phyloP scores from a whole-genome alignment of 1,284 basidiomycete species.

The Microbotryomycetes sp. region DNA sequence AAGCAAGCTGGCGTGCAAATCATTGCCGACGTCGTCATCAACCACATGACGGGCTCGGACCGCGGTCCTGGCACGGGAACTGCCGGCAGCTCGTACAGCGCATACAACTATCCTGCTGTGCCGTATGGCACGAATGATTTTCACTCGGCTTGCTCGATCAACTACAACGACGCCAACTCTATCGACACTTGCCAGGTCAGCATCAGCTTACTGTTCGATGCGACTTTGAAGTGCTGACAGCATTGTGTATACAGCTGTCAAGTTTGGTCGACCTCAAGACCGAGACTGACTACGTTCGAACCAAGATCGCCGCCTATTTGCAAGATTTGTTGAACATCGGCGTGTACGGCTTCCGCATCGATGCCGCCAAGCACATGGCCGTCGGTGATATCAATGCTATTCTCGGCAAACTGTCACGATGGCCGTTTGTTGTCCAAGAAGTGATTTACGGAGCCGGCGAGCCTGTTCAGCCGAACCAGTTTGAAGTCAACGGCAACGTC shows the following conservation, averaged over 20 bases:
- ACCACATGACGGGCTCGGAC: conserved; percentile 53
- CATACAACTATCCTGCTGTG: conserved; percentile 11
- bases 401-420: not conserved
- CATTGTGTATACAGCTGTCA: not conserved
- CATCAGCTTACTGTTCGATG: too few species aligned
- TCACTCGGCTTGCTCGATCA: conserved; percentile 5
- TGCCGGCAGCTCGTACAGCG: conserved; percentile 1
- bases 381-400: conserved; percentile 45
- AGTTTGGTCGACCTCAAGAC: conserved; percentile 37
- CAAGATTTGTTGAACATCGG: conserved; percentile 51
- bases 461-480: conserved; percentile 26
- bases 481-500: not conserved
- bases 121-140: conserved; percentile 1
- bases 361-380: conserved; percentile 52
- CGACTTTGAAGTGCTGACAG: too few species aligned
- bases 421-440: not conserved
- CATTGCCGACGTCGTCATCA: conserved; percentile 52
- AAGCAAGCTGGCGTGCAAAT: conserved; percentile 29
- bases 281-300: conserved; percentile 52
- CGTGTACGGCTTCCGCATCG: conserved; percentile 57
- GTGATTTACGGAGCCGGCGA: conserved; percentile 29
- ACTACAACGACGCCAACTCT: not conserved
- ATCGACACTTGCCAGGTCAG: not conserved
- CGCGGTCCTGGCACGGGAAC: not conserved
- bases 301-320: conserved; percentile 51